Evolutionary conservation across 129 eudicot species (phyloP), one percentile per base, ranked within the genome.

Genomic region (Escallonia rubra): DNA sequence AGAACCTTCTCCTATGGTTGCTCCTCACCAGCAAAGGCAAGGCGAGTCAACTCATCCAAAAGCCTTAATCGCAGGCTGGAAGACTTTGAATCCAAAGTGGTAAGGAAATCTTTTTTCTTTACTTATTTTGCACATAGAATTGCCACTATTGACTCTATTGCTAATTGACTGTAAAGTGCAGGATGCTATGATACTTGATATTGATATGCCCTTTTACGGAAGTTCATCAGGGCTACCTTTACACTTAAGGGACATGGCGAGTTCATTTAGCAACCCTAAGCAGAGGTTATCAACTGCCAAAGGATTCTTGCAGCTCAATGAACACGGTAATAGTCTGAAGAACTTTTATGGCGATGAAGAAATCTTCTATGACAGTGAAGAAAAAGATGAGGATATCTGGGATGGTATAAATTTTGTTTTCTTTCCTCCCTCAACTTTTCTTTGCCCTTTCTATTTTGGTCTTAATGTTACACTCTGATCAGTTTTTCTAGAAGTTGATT

Each of bases 11-110:
- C 76, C 60, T 72, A 79, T 66, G 81, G 74, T 66, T 75, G 52
- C 68, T 63, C 85, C 70, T 67, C 69, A 68, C 80, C 77, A 13
- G 46, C 80, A 57, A 73, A 78, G 75, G 66, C 69, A 66, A 83
- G 72, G 50, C 65, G 72, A 63, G 72, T 74, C 61, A 72, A 58
- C 57, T 43, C 73, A 44, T 69, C 60, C 68, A 81, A 77, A 66
- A 76, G 75, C 54, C 73, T 73, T 61, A 41, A 63, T 40, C 48
- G 57, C 69, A 66, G 74, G 67, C 71, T 76, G 79, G 75, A 78
- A 42, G 81, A 80, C 72, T 59, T 77, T 50, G 88, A 56, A 45
- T 63, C 63, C 39, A 76, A 73, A 63, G 43, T 65, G 97, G 97
- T 91, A 77, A 79, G 86, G 61, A 67, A 57, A 48, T 74, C 67